Base-by-base conservation (phyloP, 805 yeast species). In the Zygosaccharomyces kombuchaensis region DNA sequence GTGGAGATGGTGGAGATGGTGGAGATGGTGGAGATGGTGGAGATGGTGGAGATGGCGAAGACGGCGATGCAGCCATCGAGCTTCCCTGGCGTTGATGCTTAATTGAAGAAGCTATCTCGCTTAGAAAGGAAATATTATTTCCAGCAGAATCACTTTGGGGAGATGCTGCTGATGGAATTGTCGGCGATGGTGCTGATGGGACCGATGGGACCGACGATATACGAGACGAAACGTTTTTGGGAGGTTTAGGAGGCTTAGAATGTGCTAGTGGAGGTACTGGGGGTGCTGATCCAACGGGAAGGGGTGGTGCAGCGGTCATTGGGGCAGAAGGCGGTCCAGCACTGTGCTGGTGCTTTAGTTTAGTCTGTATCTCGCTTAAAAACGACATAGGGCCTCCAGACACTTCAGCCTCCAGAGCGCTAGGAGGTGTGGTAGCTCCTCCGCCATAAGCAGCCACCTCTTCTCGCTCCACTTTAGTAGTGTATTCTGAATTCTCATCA, bases 401-500 rank as follows among this genome's bases (percentile, higher is more conserved):
- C 46, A 52, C 10, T 16, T 38, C 44, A 23, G 27, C 34, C 25
- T 14, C 10, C 12, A 47, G 37, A 9, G 25, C 16, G 8, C 22
- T n/a, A 14, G 63, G 53, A 25, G 50, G 38, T 13, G 60, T 37
- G n/a, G 57, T 47, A 26, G 60, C 45, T 6, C 50, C 36, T 12
- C 63, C 50, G 13, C 47, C 40, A 2, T 57, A 34, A 4, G 63
- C 53, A 4, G 60, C 44, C 2, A 57, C 48, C 21, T 46, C 51
- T 2, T 43, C 44, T 36, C 54, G 67, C 13, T 53, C 60, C 12
- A 43, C 49, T 6, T 49, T 48, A 9, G 67, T 60, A 2, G 60
- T 44, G 41, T 59, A 61, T n/a, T 47, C 52, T 17, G 63, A 47
- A 7, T 59, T 40, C 2, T 62, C 74, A 13, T 68, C 74, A n/a